A percentile compares a stretch with the other conserved stretches of the same genome.
Conservation (phyloP, 176 grass and related monocot genomes). For the Carex kokanica region DNA sequence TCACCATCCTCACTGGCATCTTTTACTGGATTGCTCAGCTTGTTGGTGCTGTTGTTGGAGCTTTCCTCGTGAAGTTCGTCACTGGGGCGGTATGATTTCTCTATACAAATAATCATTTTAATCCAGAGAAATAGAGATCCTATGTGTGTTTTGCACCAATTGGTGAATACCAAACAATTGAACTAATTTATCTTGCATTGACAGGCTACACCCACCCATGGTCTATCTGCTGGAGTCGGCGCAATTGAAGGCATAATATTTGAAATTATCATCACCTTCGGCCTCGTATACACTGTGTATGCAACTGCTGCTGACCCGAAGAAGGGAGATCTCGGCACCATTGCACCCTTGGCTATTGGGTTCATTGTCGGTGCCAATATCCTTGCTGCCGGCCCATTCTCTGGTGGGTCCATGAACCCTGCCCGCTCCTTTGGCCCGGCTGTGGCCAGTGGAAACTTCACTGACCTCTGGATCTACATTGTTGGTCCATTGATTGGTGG, state of each 20-base stretch:
- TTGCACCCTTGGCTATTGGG: slow-evolving; percentile 32
- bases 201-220: slow-evolving; percentile 56
- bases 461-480: slow-evolving; percentile 35
- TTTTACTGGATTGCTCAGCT: slow-evolving; percentile 82
- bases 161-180: not conserved
- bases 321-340: slow-evolving; percentile 49
- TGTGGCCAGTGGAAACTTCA: slow-evolving; percentile 31
- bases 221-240: slow-evolving; percentile 49
- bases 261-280: slow-evolving; percentile 74
- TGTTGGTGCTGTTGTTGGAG: slow-evolving; percentile 58
- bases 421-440: slow-evolving; percentile 35
- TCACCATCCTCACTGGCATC: slow-evolving; percentile 74
- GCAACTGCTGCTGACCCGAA: slow-evolving; percentile 77
- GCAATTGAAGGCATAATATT: slow-evolving; percentile 65
- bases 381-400: slow-evolving; percentile 38
- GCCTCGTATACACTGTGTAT: slow-evolving; percentile 69
- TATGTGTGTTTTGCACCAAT: not conserved
- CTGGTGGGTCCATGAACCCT: slow-evolving; percentile 38
- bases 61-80: slow-evolving; percentile 50
- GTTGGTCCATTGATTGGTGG: slow-evolving; percentile 35
- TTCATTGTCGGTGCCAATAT: slow-evolving; percentile 35
- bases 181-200: slow-evolving; percentile 6
- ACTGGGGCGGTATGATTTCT: slow-evolving; percentile 48
- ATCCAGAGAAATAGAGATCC: not conserved
- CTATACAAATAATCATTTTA: not conserved